Conservation (phyloP, 2,329 filamentous ascomycete genomes). For the Beauveria sp. region DNA sequence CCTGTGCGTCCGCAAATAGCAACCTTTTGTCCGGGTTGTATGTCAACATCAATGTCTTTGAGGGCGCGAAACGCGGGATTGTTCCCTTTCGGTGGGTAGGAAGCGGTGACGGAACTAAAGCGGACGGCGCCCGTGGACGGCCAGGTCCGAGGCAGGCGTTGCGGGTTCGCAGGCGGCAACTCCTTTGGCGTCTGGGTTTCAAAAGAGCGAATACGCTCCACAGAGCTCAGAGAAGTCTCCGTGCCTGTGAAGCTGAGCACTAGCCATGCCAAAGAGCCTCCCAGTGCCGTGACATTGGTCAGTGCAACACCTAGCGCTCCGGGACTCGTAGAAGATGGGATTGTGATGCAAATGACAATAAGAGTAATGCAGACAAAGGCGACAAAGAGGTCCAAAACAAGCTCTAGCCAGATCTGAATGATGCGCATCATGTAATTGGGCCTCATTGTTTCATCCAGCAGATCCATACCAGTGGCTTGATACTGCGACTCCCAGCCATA, state of each 20-base stretch:
- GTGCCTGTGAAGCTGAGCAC: conserved; percentile 26
- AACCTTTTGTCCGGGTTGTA: conserved; percentile 28
- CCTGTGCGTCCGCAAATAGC: conserved; percentile 38
- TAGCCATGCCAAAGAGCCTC: conserved; percentile 20
- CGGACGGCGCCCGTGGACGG: conserved; percentile 20
- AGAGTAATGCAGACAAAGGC: conserved; percentile 37
- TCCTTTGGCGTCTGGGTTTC: conserved; percentile 18
- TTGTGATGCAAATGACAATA: conserved; percentile 33
- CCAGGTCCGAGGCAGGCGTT: conserved; percentile 18
- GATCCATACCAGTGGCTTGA: conserved; percentile 13
- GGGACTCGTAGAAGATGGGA: conserved; percentile 22
- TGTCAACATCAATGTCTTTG: conserved; percentile 20
- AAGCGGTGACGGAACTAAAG: conserved; percentile 22
- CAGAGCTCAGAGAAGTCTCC: conserved; percentile 21
- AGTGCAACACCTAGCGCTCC: conserved; percentile 21
- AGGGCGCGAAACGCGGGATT: conserved; percentile 18
- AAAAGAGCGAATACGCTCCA: conserved; percentile 21
- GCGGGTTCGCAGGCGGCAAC: conserved; percentile 13
- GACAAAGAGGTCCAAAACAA: conserved; percentile 39
- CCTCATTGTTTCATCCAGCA: conserved; percentile 27
- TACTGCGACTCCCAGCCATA: conserved; percentile 22
- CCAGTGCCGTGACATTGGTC: conserved; percentile 22
- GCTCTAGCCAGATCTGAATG: conserved; percentile 41
- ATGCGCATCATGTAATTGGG: conserved; percentile 35
- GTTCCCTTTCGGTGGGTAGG: conserved; percentile 17